Evolutionary conservation across 345 rosid genomes (phyloP).

Genomic region (Salix koriyanagi): DNA sequence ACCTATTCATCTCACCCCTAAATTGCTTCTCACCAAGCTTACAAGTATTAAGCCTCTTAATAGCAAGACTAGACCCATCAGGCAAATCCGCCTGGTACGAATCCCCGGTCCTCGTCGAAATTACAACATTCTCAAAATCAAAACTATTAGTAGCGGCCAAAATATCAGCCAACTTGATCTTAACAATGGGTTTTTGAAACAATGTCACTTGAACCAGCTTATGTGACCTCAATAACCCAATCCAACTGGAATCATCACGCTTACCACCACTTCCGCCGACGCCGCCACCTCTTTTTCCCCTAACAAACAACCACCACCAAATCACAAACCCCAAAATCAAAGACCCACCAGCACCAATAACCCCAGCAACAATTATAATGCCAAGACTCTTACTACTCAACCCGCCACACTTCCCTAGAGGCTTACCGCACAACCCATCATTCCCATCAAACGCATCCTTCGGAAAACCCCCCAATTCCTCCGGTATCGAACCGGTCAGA

Average conservation of each 20-base stretch:
- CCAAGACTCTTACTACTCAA: conserved; percentile 73
- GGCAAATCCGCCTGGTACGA: conserved; percentile 81
- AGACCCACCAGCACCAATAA: conserved; percentile 77
- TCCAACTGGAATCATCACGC: conserved; percentile 51
- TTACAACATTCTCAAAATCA: conserved; percentile 41
- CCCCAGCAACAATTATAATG: conserved; percentile 76
- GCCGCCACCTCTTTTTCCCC: conserved; percentile 33
- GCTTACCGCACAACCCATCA: conserved; percentile 76
- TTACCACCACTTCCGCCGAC: neutral
- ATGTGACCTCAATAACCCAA: conserved; percentile 52
- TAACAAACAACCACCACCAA: conserved; percentile 83
- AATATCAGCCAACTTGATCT: conserved; percentile 72
- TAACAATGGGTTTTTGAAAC: conserved; percentile 89
- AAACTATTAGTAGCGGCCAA: conserved; percentile 80
- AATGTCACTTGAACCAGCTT: conserved; percentile 70
- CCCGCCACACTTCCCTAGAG: conserved; percentile 60
- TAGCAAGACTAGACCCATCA: conserved; percentile 80
- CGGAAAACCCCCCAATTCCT: conserved; percentile 1
- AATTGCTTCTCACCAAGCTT: conserved; percentile 74
- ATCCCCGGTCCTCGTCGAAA: conserved; percentile 61
- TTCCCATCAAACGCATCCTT: conserved; percentile 52
- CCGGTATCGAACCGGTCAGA: conserved; percentile 62
- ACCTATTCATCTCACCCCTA: conserved; percentile 56
- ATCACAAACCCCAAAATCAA: conserved; percentile 68
- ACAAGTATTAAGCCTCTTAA: conserved; percentile 61